Evolutionary conservation across 768 basidiomycete species (phyloP), one percentile per base, ranked within the genome.

Genomic region (Pisolithus orientalis): DNA sequence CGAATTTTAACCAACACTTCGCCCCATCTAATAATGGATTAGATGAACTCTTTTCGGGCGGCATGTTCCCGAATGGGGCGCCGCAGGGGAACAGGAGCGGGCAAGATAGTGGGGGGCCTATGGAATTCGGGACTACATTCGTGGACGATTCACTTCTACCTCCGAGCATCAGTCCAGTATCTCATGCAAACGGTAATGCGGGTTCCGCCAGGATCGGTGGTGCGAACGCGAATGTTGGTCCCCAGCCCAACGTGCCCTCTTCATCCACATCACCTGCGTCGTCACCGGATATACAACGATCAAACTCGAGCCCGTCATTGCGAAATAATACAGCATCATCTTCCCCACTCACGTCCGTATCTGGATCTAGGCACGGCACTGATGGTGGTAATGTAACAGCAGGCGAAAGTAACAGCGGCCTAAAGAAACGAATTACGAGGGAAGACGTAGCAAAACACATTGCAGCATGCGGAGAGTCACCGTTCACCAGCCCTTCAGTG

Each of bases 381-480:
- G 78, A 58, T 83, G 31, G n/a, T 34, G n/a, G 14, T 44, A 17
- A 17, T 47, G 29, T 8, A 34, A 14, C 45, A 34, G 17, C 27
- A 17, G 29, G 5, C 21, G 29, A 44, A 28, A 28, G 27, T 82
- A 4, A 82, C 75, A 1, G 1, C 34, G 9, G 11, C 16, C 3
- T 48, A 52, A 8, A 6, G 42, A 24, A 0, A 16, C 37, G 32
- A 14, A 1, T 60, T 64, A 83, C 76, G 37, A 83, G 75, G 56
- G 71, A 72, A 17, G 79, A 84, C 16, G 24, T 83, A 4, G 73
- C 69, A 39, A 69, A 78, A 54, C 67, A 63, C 46, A 84, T 92
- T 45, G 71, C 59, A 1, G 62, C 66, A 1, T 63, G 66, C n/a
- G 90, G 87, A n/a, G 64, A 72, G 34, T 89, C 85, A 43, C 75